Conservation (phyloP, 2,329 filamentous ascomycete species). For the Aureobasidium sp. region DNA sequence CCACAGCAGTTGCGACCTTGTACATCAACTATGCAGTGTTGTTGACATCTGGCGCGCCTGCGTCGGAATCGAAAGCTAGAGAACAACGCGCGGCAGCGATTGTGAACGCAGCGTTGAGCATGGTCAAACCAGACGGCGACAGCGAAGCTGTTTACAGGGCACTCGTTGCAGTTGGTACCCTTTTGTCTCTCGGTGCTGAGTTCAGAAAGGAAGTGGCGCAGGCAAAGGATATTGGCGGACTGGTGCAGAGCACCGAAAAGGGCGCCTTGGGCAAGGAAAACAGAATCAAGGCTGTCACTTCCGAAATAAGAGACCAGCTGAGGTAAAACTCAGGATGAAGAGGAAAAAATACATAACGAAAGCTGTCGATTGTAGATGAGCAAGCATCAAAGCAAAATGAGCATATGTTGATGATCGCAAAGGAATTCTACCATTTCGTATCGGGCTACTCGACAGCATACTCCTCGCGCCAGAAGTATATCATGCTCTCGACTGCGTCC, state of each 20-base stretch:
- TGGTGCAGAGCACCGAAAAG: conserved; percentile 39
- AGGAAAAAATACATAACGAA: conserved; percentile 5
- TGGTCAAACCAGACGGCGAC: conserved; percentile 48
- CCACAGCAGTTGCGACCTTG: conserved; percentile 73
- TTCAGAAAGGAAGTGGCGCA: conserved; percentile 52
- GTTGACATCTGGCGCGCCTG: conserved; percentile 39
- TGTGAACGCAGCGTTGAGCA: conserved; percentile 26
- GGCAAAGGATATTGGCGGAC: conserved; percentile 52
- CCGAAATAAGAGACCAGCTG: conserved; percentile 51
- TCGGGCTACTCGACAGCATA: conserved; percentile 24
- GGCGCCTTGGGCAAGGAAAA: conserved; percentile 52
- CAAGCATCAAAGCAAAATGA: neutral
- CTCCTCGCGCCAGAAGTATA: conserved; percentile 35
- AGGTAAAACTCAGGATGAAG: conserved; percentile 6
- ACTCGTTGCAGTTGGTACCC: conserved; percentile 75
- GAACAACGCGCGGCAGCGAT: conserved; percentile 29
- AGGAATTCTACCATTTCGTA: neutral
- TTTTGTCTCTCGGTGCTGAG: conserved; percentile 56
- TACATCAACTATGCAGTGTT: conserved; percentile 81
- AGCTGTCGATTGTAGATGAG: conserved; percentile 8
- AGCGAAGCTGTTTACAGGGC: conserved; percentile 77
- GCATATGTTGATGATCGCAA: neutral
- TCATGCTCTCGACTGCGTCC: conserved; percentile 26
- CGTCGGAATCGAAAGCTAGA: conserved; percentile 24
- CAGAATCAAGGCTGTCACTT: conserved; percentile 52